Conservation (phyloP, 163 green algal species). For the Scenedesmus sp. region DNA sequence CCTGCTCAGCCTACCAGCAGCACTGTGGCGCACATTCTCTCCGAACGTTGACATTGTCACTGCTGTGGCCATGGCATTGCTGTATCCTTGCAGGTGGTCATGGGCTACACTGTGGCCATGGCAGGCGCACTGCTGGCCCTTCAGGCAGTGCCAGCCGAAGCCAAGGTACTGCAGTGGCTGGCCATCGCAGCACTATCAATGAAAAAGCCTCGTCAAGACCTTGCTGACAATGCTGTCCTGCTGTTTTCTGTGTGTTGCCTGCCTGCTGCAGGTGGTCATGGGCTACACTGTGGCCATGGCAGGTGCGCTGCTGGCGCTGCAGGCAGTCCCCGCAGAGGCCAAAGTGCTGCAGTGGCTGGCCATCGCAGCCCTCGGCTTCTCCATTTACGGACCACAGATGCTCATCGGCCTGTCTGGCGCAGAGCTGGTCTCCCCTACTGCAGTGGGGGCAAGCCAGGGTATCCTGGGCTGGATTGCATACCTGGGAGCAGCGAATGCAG, state of each 20-base stretch:
- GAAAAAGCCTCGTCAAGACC: too few species aligned
- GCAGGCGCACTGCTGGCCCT: conserved; percentile 66
- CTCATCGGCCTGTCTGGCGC: conserved; percentile 82
- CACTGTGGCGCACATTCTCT: too few species aligned
- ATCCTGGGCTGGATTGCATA: conserved; percentile 79
- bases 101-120: conserved; percentile 71
- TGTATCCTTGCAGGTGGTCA: conserved; percentile 61
- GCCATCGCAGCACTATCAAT: conserved; percentile 54
- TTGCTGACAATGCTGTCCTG: not conserved
- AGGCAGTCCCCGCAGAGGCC: conserved; percentile 53
- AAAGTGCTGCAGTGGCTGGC: conserved; percentile 54
- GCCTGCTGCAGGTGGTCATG: conserved; percentile 67
- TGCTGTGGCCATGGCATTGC: not conserved
- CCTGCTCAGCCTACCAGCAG: too few species aligned
- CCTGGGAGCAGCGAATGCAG: conserved; percentile 70
- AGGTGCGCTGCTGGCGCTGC: conserved; percentile 64
- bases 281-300: conserved; percentile 70
- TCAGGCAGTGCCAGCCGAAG: conserved; percentile 55
- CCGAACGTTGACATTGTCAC: too few species aligned
- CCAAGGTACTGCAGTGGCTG: conserved; percentile 54
- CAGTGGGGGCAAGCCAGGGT: conserved; percentile 71
- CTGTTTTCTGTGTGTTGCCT: not conserved
- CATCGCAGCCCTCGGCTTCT: conserved; percentile 65
- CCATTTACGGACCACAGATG: conserved; percentile 69
- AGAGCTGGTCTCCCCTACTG: conserved; percentile 70